Percentiles rank a stretch among this genome's conserved stretches.
phyloP scores from a whole-genome alignment of 192 early-diverging fungal genomes.

The Gonapodya prolifera region DNA sequence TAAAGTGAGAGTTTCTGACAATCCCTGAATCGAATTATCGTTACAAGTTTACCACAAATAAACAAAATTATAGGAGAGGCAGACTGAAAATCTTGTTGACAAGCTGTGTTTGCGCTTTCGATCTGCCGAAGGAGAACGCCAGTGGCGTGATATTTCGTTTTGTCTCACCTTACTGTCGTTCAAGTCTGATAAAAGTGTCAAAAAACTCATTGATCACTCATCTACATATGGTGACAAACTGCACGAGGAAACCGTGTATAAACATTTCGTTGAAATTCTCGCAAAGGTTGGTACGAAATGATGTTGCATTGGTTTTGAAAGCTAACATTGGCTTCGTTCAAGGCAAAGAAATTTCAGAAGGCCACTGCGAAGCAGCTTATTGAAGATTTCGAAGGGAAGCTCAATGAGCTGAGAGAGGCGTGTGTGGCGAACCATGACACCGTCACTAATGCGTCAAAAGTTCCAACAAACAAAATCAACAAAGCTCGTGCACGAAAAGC shows the following conservation, averaged over 20 bases:
- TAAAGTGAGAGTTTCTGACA: constrained; percentile 29
- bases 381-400: constrained; percentile 76
- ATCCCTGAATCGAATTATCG: not conserved
- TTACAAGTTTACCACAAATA: not conserved
- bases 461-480: not conserved
- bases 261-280: constrained; percentile 76
- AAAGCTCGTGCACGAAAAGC: not conserved
- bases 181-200: constrained; percentile 74
- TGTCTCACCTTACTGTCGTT: constrained; percentile 83
- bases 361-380: constrained; percentile 62
- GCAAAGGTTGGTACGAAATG: constrained; percentile 42
- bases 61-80: constrained; percentile 56
- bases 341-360: constrained; percentile 48
- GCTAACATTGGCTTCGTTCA: constrained; percentile 25
- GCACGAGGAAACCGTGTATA: constrained; percentile 68
- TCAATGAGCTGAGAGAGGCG: constrained; percentile 57
- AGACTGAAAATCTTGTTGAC: constrained; percentile 88
- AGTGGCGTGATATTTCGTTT: constrained; percentile 88
- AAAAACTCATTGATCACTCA: constrained; percentile 61
- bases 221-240: constrained; percentile 77
- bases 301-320: not conserved
- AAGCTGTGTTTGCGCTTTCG: constrained; percentile 93
- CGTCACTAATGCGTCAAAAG: constrained; percentile 2
- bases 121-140: constrained; percentile 57
- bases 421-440: constrained; percentile 46